Base-by-base conservation (phyloP, 148 eudicot genomes). In the Fagopyrum esculentum region DNA sequence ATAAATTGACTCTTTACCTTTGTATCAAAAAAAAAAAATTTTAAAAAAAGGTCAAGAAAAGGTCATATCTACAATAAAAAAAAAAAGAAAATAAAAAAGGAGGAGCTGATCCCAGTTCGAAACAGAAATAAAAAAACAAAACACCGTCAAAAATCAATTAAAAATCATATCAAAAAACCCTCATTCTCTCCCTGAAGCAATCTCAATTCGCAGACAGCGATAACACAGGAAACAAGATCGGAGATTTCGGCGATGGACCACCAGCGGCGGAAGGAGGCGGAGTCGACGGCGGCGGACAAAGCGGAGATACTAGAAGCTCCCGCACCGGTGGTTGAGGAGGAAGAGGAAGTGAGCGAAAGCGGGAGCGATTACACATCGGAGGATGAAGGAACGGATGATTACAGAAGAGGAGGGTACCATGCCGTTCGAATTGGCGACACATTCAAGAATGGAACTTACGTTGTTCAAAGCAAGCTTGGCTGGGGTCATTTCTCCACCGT, bases 401-500 rank as follows among this genome's bases (percentile, higher is more conserved):
- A 87, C 80, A 71, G 83, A 63, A 79, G 81, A 9, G 90, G 90
- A 26, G 98, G 98, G 4, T 92, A 90, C 78, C 93, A 92, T 71
- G 84, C 85, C 2, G 95, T 92, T 45, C 78, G 83, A 61, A 71
- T 90, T 56, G 95, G 90, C 6, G 98, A 92, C 48, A 73, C 85
- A 13, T 92, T 92, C 77, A 87, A 83, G 75, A 81, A 84, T 68
- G 90, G 86, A 7, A 83, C 91, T 60, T 92, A 88, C 73, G 82
- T 90, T 49, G 91, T 86, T n/a, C 97, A 90, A 78, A 72, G 79
- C 75, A 92, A 92, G 83, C 97, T 92, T 59, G 97, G 97, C 19
- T 92, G 97, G 97, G 94, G 97, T 22, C 92, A 92, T 76, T 92
- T 92, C 79, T 92, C 97, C 71, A 90, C 95, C 74, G 97, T 92